Evolutionary conservation across 768 basidiomycete species (phyloP).

Genomic region (Suillus fuscotomentosus): DNA sequence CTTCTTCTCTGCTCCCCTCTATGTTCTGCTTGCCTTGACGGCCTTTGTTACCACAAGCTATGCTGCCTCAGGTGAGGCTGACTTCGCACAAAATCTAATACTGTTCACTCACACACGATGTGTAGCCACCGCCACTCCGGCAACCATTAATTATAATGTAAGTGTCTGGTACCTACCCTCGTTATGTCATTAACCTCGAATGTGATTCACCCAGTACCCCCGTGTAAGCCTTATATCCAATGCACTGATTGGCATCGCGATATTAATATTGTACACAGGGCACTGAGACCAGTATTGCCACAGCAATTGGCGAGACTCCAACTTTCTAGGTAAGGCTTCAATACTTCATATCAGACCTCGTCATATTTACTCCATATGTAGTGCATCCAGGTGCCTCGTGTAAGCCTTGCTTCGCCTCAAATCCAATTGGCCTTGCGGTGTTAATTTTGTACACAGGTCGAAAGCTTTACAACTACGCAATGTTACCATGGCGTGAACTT

Average conservation of each 20-base stretch:
- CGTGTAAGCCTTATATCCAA: neutral
- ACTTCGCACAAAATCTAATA: neutral
- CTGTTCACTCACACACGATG: neutral
- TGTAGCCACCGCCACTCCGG: neutral
- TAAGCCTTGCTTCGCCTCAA: neutral
- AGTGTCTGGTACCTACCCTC: neutral
- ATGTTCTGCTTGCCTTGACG: neutral
- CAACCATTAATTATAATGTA: neutral
- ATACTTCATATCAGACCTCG: neutral
- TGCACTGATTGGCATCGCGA: neutral
- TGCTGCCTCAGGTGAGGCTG: neutral
- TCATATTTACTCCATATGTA: neutral
- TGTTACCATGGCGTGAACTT: neutral
- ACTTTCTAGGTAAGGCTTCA: neutral
- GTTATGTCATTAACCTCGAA: neutral
- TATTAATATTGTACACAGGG: neutral
- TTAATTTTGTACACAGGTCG: neutral
- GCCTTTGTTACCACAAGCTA: neutral
- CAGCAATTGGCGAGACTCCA: too few species aligned
- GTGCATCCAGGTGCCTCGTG: neutral
- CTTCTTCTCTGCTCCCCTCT: slow-evolving; percentile 1
- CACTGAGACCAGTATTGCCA: accelerated
- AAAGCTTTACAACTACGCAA: neutral
- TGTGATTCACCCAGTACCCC: neutral
- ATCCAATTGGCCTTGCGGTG: neutral